Evolutionary conservation across 2,329 filamentous ascomycete species (phyloP).

Genomic region (Capronia americana): DNA sequence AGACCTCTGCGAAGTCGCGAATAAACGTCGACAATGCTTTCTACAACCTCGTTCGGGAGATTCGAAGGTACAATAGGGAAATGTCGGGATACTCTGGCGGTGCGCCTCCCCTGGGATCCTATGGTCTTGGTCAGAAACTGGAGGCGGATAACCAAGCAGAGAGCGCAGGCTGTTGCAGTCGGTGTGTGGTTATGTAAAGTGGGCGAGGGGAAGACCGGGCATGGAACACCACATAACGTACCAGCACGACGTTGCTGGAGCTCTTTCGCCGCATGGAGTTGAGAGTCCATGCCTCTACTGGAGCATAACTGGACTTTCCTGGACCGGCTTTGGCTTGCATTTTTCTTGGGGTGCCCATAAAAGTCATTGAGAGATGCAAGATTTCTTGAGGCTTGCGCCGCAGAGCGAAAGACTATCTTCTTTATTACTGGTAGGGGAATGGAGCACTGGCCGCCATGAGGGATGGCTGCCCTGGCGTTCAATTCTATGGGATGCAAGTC

Average conservation of each 20-base stretch:
- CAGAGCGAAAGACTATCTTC: conserved; percentile 20
- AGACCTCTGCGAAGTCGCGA: conserved; percentile 96
- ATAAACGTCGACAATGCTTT: conserved; percentile 99
- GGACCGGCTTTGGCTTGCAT: conserved; percentile 33
- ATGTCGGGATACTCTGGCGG: conserved; percentile 77
- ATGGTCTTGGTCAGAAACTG: conserved; percentile 57
- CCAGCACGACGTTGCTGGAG: conserved; percentile 19
- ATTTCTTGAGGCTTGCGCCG: conserved; percentile 34
- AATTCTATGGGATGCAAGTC: conserved; percentile 26
- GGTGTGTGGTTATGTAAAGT: conserved; percentile 81
- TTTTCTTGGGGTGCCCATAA: conserved; percentile 32
- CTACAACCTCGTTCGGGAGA: conserved; percentile 97
- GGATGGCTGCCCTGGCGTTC: conserved; percentile 26
- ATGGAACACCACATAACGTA: conserved; percentile 3
- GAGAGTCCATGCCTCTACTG: conserved; percentile 27
- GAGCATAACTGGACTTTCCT: conserved; percentile 19
- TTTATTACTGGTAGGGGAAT: conserved; percentile 27
- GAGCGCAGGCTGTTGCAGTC: conserved; percentile 75
- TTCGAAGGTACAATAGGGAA: conserved; percentile 97
- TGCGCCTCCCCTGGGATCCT: conserved; percentile 70
- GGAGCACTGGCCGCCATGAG: conserved; percentile 6
- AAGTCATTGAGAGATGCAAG: conserved; percentile 31
- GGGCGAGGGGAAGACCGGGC: conserved; percentile 8
- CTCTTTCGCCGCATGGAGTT: conserved; percentile 30
- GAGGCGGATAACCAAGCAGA: conserved; percentile 72